A percentile compares a stretch with the other conserved stretches of the same genome.
Evolutionary conservation across 306 rosid species (phyloP).

Genomic region (Dryas octopetala): DNA sequence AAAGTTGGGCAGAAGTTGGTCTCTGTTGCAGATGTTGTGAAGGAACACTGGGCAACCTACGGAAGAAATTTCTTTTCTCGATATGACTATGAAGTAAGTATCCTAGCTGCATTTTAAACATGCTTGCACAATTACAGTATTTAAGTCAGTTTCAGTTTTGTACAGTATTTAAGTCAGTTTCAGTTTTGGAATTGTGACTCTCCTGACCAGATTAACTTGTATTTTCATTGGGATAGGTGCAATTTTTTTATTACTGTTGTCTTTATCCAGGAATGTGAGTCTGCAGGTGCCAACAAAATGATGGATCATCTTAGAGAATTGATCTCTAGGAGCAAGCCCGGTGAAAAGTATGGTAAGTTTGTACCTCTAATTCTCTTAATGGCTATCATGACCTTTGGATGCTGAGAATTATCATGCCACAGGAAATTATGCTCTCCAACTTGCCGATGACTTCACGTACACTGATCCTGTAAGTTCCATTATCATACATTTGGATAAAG

Average conservation of each 20-base stretch:
- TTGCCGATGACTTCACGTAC: slow-evolving; percentile 84
- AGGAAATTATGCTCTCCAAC: slow-evolving; percentile 83
- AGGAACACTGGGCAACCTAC: slow-evolving; percentile 85
- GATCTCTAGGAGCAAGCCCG: slow-evolving; percentile 63
- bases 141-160: slow-evolving; percentile 15
- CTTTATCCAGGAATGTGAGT: slow-evolving; percentile 80
- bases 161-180: no score
- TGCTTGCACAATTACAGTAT: slow-evolving; percentile 10
- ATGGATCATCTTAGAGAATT: slow-evolving; percentile 63
- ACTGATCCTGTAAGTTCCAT: slow-evolving; percentile 79
- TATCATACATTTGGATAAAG: slow-evolving; percentile 19
- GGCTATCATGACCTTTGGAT: slow-evolving; percentile 11
- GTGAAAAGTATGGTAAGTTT: slow-evolving; percentile 80
- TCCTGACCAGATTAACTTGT: slow-evolving; percentile 8
- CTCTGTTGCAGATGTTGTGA: slow-evolving; percentile 81
- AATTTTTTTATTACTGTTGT: slow-evolving; percentile 19
- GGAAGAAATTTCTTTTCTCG: slow-evolving; percentile 96
- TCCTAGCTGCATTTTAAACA: slow-evolving; percentile 14
- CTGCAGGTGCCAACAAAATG: slow-evolving; percentile 91
- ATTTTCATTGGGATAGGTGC: slow-evolving; percentile 7
- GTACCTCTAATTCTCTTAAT: slow-evolving; percentile 14
- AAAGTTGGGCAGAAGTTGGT: slow-evolving; percentile 74
- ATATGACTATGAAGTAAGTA: slow-evolving; percentile 85
- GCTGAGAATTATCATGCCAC: slow-evolving; percentile 24
- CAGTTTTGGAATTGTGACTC: slow-evolving; percentile 9